A percentile compares a stretch with the other conserved stretches of the same genome.
Evolutionary conservation across 1,139 yeast species (phyloP).

Genomic region (Eremothecium sinecaudum): DNA sequence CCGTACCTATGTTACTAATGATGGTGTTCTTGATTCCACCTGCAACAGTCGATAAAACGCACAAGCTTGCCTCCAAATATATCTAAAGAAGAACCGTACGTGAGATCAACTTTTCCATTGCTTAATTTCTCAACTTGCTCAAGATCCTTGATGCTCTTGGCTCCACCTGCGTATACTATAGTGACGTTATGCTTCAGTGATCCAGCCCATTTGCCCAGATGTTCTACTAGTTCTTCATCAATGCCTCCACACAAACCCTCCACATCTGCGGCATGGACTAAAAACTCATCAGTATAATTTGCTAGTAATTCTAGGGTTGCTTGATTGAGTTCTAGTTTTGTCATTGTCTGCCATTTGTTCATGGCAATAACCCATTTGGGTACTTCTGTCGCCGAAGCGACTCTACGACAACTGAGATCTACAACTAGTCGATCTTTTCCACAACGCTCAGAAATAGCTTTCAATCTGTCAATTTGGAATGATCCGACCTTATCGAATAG

Average conservation of each 20-base stretch:
- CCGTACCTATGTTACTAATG: neutral
- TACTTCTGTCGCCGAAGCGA: conserved; percentile 15
- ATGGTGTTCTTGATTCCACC: conserved; percentile 47
- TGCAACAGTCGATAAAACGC: conserved; percentile 59
- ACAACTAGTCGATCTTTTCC: conserved; percentile 65
- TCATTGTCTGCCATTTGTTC: conserved; percentile 93
- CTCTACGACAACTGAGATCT: conserved; percentile 75
- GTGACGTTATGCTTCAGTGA: conserved; percentile 42
- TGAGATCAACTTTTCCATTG: conserved; percentile 74
- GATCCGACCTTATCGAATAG: conserved; percentile 55
- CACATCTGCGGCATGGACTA: conserved; percentile 96
- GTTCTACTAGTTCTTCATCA: conserved; percentile 63
- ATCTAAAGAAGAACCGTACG: conserved; percentile 87
- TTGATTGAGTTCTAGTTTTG: conserved; percentile 47
- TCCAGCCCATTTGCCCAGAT: conserved; percentile 71
- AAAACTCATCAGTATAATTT: conserved; percentile 69
- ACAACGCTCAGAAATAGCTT: conserved; percentile 20
- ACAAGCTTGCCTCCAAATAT: conserved; percentile 86
- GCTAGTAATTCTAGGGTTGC: conserved; percentile 48
- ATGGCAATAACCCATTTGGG: conserved; percentile 81
- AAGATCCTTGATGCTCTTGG: conserved; percentile 62
- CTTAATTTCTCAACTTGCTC: conserved; percentile 57
- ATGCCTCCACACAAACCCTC: conserved; percentile 94
- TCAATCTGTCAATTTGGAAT: conserved; percentile 48
- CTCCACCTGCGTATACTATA: conserved; percentile 96